Conservation (phyloP, 306 rosid genomes). For the Geum urbanum region DNA sequence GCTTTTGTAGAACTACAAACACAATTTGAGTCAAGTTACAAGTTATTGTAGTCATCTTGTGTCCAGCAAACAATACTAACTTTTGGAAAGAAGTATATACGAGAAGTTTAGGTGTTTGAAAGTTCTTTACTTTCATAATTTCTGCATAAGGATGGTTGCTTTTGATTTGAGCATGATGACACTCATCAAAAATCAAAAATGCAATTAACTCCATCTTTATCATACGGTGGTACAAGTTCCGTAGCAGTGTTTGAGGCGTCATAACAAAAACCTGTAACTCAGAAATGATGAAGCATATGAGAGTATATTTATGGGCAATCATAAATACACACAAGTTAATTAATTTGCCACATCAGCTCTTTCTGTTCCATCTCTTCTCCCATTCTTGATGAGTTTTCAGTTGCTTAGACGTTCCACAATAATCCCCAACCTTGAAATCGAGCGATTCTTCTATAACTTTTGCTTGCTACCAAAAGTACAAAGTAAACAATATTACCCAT, state of each 20-base stretch:
- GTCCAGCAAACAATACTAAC: slow-evolving; percentile 12
- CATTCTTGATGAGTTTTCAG: slow-evolving; percentile 54
- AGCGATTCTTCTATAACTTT: slow-evolving; percentile 66
- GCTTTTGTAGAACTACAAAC: slow-evolving; percentile 51
- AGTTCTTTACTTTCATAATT: slow-evolving; percentile 77
- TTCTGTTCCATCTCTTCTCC: slow-evolving; percentile 61
- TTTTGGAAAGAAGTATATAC: slow-evolving; percentile 20
- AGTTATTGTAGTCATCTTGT: slow-evolving; percentile 19
- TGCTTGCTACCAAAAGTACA: slow-evolving; percentile 64
- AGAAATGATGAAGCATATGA: slow-evolving; percentile 12
- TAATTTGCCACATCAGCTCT: slow-evolving; percentile 55
- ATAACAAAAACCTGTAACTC: slow-evolving; percentile 80
- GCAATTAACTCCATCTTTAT: slow-evolving; percentile 79
- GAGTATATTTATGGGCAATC: neutral
- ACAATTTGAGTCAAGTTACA: neutral
- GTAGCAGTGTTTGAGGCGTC: slow-evolving; percentile 75
- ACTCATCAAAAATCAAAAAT: slow-evolving; percentile 89
- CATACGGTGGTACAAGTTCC: slow-evolving; percentile 61
- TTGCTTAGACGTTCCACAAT: slow-evolving; percentile 60
- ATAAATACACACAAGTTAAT: slow-evolving; percentile 17
- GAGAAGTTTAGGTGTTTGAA: slow-evolving; percentile 19
- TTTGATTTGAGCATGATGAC: slow-evolving; percentile 93
- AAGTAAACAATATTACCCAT: slow-evolving; percentile 10
- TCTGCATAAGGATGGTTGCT: slow-evolving; percentile 83
- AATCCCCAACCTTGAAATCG: slow-evolving; percentile 67